These are phyloP conservation scores for Raddia guianensis DNA, from an alignment of 176 grass and related monocot genomes.

Conservation along the genomic window DNA sequence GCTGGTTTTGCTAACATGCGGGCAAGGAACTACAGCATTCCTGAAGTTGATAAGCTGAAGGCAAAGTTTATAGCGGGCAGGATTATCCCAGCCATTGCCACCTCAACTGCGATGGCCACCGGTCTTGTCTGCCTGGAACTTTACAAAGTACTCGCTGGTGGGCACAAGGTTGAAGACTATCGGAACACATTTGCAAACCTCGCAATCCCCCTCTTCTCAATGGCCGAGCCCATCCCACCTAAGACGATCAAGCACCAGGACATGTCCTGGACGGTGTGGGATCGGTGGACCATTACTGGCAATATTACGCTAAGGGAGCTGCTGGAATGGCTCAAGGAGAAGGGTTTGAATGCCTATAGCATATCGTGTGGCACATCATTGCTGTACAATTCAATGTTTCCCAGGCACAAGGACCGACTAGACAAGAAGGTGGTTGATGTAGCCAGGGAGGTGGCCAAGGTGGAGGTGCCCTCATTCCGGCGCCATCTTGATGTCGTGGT, in stretches of 20 bases:
- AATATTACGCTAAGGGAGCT: conserved; percentile 75
- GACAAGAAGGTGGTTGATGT: conserved; percentile 73
- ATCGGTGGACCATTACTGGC: conserved; percentile 76
- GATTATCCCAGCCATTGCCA: conserved; percentile 91
- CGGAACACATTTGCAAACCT: conserved; percentile 90
- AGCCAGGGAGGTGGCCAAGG: conserved; percentile 71
- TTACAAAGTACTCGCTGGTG: conserved; percentile 77
- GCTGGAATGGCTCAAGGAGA: conserved; percentile 76
- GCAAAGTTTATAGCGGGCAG: conserved; percentile 89
- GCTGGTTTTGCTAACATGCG: conserved; percentile 91
- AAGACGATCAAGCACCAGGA: conserved; percentile 70
- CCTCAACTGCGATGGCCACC: conserved; percentile 75
- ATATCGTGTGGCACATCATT: conserved; percentile 80
- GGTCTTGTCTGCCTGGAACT: conserved; percentile 83
- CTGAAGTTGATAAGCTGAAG: conserved; percentile 86
- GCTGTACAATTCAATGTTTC: conserved; percentile 95
- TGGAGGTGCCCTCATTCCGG: conserved; percentile 72
- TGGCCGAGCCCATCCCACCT: conserved; percentile 78
- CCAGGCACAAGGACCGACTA: conserved; percentile 81
- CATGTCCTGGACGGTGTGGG: conserved; percentile 85
- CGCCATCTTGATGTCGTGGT: conserved; percentile 73
- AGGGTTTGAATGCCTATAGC: conserved; percentile 79
- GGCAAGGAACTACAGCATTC: conserved; percentile 80
- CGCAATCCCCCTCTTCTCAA: conserved; percentile 85
- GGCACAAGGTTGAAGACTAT: conserved; percentile 75